Evolutionary conservation across 768 basidiomycete genomes (phyloP).

Genomic region (Myochromella boudieri): DNA sequence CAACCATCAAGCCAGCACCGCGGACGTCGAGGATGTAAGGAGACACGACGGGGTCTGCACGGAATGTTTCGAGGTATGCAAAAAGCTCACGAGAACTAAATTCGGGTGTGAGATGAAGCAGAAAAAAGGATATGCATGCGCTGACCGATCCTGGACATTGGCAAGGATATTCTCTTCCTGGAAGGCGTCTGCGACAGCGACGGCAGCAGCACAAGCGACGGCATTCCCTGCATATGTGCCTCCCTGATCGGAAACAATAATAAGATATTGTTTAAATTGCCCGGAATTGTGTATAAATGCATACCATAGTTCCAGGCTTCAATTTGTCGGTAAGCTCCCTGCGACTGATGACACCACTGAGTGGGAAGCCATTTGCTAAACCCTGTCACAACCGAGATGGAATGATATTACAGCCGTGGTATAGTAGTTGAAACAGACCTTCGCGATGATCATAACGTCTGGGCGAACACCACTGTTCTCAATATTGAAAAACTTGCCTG

Average conservation of each 20-base stretch:
- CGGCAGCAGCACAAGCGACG: slow-evolving; percentile 88
- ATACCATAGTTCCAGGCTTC: slow-evolving; percentile 76
- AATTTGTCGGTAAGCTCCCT: slow-evolving; percentile 82
- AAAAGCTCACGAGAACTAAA: slow-evolving; percentile 74
- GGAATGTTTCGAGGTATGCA: slow-evolving; percentile 53
- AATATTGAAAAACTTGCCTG: slow-evolving; percentile 80
- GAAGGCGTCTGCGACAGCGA: slow-evolving; percentile 81
- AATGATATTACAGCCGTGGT: not conserved
- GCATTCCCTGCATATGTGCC: slow-evolving; percentile 94
- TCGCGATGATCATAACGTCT: slow-evolving; percentile 88
- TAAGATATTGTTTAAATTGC: not conserved
- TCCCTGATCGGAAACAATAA: slow-evolving; percentile 41
- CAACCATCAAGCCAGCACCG: slow-evolving; percentile 88
- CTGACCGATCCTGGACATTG: slow-evolving; percentile 80
- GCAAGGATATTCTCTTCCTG: slow-evolving; percentile 77
- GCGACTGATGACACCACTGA: slow-evolving; percentile 81
- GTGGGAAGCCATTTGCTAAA: slow-evolving; percentile 90
- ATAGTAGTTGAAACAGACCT: slow-evolving; percentile 41
- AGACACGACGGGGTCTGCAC: slow-evolving; percentile 47
- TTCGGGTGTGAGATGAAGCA: not conserved
- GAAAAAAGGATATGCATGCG: slow-evolving; percentile 12
- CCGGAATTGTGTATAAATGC: no score
- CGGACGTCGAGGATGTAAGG: slow-evolving; percentile 82
- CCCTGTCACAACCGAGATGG: slow-evolving; percentile 43
- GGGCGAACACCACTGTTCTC: slow-evolving; percentile 84